Evolutionary conservation across 1,284 basidiomycete genomes (phyloP).

Genomic region (Xerocomus cyaneibrunnescens): DNA sequence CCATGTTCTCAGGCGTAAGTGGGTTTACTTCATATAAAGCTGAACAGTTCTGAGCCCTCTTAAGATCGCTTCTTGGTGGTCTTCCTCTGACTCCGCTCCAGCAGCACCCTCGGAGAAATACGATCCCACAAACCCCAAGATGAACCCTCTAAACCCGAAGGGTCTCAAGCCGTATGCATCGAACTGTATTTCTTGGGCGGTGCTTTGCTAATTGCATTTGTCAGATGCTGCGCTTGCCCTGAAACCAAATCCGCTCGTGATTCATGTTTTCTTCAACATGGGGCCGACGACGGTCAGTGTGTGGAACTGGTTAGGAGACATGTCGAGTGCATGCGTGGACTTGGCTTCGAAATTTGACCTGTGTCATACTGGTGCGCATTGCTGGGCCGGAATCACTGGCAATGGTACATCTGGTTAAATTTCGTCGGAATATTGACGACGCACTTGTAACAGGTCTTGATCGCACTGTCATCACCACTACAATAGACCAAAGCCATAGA

Average conservation of each 20-base stretch:
- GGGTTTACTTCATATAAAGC: slow-evolving; percentile 8
- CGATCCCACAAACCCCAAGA: slow-evolving; percentile 66
- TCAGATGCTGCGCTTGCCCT: slow-evolving; percentile 93
- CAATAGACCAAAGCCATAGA: slow-evolving; percentile 1
- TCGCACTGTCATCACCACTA: neutral
- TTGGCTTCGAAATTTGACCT: slow-evolving; percentile 78
- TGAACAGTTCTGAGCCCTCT: slow-evolving; percentile 7
- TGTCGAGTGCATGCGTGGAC: slow-evolving; percentile 85
- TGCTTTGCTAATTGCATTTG: neutral
- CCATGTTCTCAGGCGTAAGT: slow-evolving; percentile 29
- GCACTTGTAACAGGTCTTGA: neutral
- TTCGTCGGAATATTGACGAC: neutral
- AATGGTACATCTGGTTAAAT: neutral
- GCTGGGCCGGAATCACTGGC: neutral
- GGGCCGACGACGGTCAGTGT: slow-evolving; percentile 77
- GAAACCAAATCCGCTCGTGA: slow-evolving; percentile 90
- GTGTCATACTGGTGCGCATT: neutral
- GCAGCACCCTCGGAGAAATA: slow-evolving; percentile 40
- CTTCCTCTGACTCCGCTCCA: slow-evolving; percentile 34
- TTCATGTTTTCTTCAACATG: slow-evolving; percentile 86
- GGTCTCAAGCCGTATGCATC: slow-evolving; percentile 85
- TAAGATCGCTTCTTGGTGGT: slow-evolving; percentile 46
- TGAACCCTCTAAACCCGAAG: slow-evolving; percentile 85
- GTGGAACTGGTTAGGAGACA: slow-evolving; percentile 78
- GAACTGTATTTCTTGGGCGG: neutral